Evolutionary conservation across 2,329 filamentous ascomycete species (phyloP), one percentile per base, ranked within the genome.

Genomic region (Aspergillus sclerotialis): DNA sequence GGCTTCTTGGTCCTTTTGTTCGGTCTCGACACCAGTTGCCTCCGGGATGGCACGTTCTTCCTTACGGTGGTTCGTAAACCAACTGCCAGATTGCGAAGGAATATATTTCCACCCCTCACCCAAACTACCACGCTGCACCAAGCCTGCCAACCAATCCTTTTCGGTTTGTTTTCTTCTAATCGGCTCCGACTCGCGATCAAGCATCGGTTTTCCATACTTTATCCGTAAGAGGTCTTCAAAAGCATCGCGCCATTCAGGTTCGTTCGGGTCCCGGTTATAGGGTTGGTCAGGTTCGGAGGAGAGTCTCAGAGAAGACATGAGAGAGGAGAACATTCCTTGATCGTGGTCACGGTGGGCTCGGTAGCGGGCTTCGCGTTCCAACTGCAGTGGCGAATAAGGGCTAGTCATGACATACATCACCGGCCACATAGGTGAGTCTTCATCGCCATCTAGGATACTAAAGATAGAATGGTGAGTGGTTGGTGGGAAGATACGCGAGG

Each of bases 141-240:
- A 43, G 1, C 61, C 58, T 13, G 56, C 49, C 3, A 68, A 33
- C 65, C 65, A 68, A 7, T 60, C 58, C 21, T 51, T 52, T 10
- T 54, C 51, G n/a, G 52, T 47, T 39, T 63, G 55, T 4, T 42
- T 42, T 25, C 49, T 56, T 12, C 38, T 44, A 6, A 44, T 37
- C 2, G 49, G 38, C 6, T 46, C 33, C 2, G 43, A 31, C 15
- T 56, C 50, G 16, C 41, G 50, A 26, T 65, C 60, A 6, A 67
- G 49, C 58, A 68, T 61, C 15, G 56, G 48, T 35, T 62, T 56
- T 14, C 63, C 65, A 33, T 67, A 67, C 33, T 68, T 59, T 3
- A 72, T 58, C 30, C 64, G 64, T 11, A 79, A 44, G 7, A 80
- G 62, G 44, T 80, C 76, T 45, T 78, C 74, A 44, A 76, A 79